Evolutionary conservation across 306 rosid genomes (phyloP).

Genomic region (Cicer arietinum): DNA sequence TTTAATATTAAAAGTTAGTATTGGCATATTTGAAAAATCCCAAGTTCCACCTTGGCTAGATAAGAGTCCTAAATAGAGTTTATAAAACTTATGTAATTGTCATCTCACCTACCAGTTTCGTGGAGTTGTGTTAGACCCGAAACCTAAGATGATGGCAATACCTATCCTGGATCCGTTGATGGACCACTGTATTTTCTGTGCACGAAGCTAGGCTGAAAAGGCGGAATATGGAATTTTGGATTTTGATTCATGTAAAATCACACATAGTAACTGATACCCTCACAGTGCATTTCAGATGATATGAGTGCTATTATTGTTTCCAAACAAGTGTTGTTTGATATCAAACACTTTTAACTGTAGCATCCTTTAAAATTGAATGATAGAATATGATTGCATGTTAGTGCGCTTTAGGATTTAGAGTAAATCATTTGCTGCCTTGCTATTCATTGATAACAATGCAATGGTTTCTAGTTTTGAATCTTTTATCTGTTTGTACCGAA

Average conservation of each 20-base stretch:
- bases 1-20: conserved; percentile 6
- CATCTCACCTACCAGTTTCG: neutral
- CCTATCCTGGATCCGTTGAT: neutral
- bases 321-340: neutral
- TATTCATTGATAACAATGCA: conserved; percentile 5
- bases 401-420: neutral
- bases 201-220: neutral
- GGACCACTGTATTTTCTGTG: neutral
- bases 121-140: neutral
- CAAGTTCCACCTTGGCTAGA: neutral
- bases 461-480: conserved; percentile 9
- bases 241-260: conserved; percentile 28
- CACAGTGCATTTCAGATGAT: conserved; percentile 11
- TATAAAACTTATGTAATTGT: neutral
- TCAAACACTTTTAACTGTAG: conserved; percentile 9
- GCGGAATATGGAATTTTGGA: conserved; percentile 2
- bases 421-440: conserved; percentile 12
- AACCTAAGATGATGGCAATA: neutral
- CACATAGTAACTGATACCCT: neutral
- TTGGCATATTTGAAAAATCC: neutral
- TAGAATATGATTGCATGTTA: conserved; percentile 18
- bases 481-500: conserved; percentile 25
- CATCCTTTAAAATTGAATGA: conserved; percentile 11
- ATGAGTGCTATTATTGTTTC: conserved; percentile 21
- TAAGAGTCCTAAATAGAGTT: neutral